Base-by-base conservation (phyloP, 257 asterid genomes). In the Nicotiana otophora region DNA sequence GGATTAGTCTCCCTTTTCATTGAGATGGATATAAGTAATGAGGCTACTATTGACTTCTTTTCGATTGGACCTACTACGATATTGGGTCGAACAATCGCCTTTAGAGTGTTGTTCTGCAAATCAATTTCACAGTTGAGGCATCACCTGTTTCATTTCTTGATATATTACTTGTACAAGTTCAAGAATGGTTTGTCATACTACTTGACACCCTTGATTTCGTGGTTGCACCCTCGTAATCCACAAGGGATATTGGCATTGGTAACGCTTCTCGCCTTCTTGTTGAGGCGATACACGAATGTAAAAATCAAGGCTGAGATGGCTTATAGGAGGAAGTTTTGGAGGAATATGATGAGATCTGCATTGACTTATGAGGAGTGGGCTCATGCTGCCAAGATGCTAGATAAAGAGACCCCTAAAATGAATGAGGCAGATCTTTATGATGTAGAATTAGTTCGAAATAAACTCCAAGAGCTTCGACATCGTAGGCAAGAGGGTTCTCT, bases 331-430 rank as follows among this genome's bases (percentile, higher is more conserved):
- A 93, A 93, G 68, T 93, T 93, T 80, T 93, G 98, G 98, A 90
- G 98, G 86, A 93, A 93, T 53, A 92, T 92, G 98, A 92, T 92
- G 97, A 88, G 92, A 53, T 86, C 91, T 31, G 98, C 98, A 14
- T 85, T 93, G 30, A 93, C 91, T 6, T 93, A 93, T 53, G 98
- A 93, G 75, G 98, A 93, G 84, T 93, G 97, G 97, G 95, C 97
- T 67, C 98, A 93, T 81, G 97, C 97, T 31, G 98, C 98, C 39
- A 92, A 88, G 79, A 93, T 93, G 98, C 76, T 92, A 64, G 98
- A 93, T 75, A 93, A 87, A 53, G 98, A 93, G 82, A 90, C 95
- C 7, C 92, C 80, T 46, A 92, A 80, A 80, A 80, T 88, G 94
- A 92, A 90, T 26, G 97, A 93, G 72, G 72, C 92, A 1, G 87